These are phyloP conservation scores for Thalassiosira sp. DNA, from an alignment of 352 stramenopile genomes.

Conservation along the genomic window DNA sequence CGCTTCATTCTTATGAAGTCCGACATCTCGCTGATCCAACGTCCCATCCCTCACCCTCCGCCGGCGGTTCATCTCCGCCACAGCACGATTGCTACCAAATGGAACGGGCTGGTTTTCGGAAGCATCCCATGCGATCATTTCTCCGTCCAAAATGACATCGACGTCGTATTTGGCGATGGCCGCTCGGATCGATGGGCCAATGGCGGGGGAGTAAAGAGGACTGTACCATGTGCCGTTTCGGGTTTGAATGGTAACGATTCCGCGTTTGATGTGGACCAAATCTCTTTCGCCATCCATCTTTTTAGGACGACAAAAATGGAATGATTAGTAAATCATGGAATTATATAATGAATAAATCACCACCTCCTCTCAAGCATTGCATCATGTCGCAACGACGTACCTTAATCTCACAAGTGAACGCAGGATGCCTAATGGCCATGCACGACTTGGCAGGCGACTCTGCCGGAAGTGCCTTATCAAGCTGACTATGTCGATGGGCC, in stretches of 20 bases:
- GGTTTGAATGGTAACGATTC: slow-evolving; percentile 73
- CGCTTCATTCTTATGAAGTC: slow-evolving; percentile 56
- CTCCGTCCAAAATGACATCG: slow-evolving; percentile 81
- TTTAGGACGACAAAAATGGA: too few relatives aligned
- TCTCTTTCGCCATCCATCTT: slow-evolving; percentile 83
- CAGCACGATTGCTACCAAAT: slow-evolving; percentile 76
- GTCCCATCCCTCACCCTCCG: slow-evolving; percentile 52
- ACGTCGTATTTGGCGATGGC: slow-evolving; percentile 66
- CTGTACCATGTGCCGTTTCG: slow-evolving; percentile 74
- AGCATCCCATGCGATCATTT: slow-evolving; percentile 79
- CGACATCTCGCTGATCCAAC: slow-evolving; percentile 70
- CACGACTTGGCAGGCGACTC: slow-evolving; percentile 34
- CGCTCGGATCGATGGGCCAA: slow-evolving; percentile 69
- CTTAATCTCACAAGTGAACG: slow-evolving; percentile 78
- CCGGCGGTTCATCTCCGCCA: slow-evolving; percentile 66
- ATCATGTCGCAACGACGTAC: too few relatives aligned
- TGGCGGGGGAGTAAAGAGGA: slow-evolving; percentile 69
- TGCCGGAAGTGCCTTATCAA: slow-evolving; percentile 31
- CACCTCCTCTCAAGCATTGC: too few relatives aligned
- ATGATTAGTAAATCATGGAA: too few relatives aligned
- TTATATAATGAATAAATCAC: too few relatives aligned
- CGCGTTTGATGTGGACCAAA: slow-evolving; percentile 70
- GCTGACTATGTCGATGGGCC: slow-evolving; percentile 36
- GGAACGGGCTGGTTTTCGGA: slow-evolving; percentile 60
- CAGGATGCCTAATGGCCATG: slow-evolving; percentile 70